Evolutionary conservation across 257 asterid species (phyloP).

Genomic region (Ilex asprella): DNA sequence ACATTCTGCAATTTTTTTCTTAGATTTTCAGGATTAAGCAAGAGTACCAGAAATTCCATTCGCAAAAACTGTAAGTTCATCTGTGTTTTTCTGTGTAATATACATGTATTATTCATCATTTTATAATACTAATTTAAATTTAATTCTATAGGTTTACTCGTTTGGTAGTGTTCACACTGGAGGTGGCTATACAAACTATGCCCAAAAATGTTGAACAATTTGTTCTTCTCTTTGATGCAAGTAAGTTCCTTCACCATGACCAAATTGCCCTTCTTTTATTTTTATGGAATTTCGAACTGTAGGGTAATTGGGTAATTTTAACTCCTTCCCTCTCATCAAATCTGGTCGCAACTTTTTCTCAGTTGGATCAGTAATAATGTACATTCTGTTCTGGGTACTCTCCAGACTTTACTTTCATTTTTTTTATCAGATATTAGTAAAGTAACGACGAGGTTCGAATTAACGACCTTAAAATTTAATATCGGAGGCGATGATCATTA

Average conservation of each 20-base stretch:
- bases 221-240: slow-evolving; percentile 79
- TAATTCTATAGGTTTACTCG: slow-evolving; percentile 50
- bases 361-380: neutral
- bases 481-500: no score
- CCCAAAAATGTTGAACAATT: slow-evolving; percentile 66
- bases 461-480: no score
- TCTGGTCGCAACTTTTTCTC: neutral
- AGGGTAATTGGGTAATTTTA: neutral
- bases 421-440: no score
- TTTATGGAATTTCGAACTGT: neutral
- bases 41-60: slow-evolving; percentile 80
- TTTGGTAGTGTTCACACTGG: slow-evolving; percentile 81
- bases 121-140: no score
- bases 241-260: slow-evolving; percentile 35
- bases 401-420: neutral
- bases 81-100: neutral
- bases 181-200: slow-evolving; percentile 90
- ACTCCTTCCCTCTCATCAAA: neutral
- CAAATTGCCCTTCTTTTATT: neutral
- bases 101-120: no score
- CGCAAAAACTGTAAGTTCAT: slow-evolving; percentile 67
- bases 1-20: neutral
- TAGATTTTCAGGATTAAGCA: slow-evolving; percentile 92
- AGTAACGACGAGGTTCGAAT: no score
- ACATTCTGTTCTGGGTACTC: neutral